These are phyloP conservation scores for Lepidium campestre DNA, from an alignment of 441 rosid genomes.

Conservation along the genomic window DNA sequence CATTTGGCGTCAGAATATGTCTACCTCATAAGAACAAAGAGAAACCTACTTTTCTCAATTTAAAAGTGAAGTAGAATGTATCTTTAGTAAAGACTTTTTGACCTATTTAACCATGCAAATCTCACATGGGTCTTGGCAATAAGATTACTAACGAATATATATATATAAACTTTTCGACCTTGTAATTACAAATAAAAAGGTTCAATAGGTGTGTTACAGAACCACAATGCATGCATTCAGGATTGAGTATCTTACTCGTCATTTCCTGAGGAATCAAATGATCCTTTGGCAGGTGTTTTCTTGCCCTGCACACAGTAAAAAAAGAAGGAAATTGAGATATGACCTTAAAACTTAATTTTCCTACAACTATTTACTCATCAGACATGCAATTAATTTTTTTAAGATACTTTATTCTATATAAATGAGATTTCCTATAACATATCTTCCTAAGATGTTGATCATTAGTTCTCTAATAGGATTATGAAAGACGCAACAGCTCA, in stretches of 20 bases:
- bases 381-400: background rate
- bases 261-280: constrained; percentile 87
- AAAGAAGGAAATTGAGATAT: background rate
- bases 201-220: background rate
- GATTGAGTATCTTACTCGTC: constrained; percentile 70
- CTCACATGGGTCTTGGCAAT: background rate
- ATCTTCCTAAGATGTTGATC: background rate
- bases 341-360: background rate
- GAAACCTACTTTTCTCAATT: background rate
- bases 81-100: constrained; percentile 1
- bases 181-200: background rate
- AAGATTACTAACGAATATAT: background rate
- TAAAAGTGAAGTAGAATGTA: background rate
- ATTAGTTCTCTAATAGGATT: background rate
- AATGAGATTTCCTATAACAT: background rate
- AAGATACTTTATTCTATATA: background rate
- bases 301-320: constrained; percentile 49
- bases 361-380: background rate
- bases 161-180: background rate
- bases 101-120: background rate
- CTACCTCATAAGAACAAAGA: background rate
- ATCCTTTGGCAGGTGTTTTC: constrained; percentile 73
- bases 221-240: background rate
- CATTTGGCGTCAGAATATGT: constrained; percentile 2
- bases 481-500: background rate